Evolutionary conservation across 768 basidiomycete genomes (phyloP), one percentile per base, ranked within the genome.

Genomic region (Russula dissimulans): DNA sequence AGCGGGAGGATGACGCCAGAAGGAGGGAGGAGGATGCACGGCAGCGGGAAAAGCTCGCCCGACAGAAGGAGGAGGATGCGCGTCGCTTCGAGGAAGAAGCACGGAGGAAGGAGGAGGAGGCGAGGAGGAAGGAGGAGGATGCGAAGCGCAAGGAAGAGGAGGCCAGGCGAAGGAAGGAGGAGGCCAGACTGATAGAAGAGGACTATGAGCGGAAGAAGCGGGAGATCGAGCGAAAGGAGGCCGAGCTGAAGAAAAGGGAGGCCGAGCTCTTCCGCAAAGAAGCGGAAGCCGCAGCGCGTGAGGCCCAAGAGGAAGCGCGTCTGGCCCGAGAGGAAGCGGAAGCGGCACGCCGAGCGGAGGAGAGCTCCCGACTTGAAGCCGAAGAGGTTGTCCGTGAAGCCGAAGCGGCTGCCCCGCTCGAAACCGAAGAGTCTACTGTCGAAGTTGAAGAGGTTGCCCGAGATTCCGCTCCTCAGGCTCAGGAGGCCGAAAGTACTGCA

Each of bases 1-100:
- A 59, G 65, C 74, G 67, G 49, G 76, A 71, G 31, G 75, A 75
- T 17, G 77, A 78, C 31, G 67, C 71, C 1, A 66, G 57, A 55
- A 67, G 68, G 29, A 58, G 57, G 44, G 69, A 69, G 55, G 69
- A 70, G 42, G 66, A 69, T 7, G 66, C 69, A 5, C 57, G 66
- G 39, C 57, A 52, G 41, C 39, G 68, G 57, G 75, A 75, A 49
- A 71, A 66, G 15, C 51, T 65, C 43, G 67, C 67, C 22, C 68
- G 60, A 45, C 45, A 66, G 44, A 74, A 72, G 58, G 71, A 74
- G 4, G 64, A 68, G 10, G 69, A 71, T 31, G 63, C 70, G 8
- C 66, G 56, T 36, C 68, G 68, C 31, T 68, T 67, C 56, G 74
- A 75, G 55, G 76, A 73, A 45, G 73, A 68, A 14, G 63, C 47